A percentile compares a stretch with the other conserved stretches of the same genome.
phyloP scores from a whole-genome alignment of 73 alveolate genomes.

The Tetrahymena elliotti region DNA sequence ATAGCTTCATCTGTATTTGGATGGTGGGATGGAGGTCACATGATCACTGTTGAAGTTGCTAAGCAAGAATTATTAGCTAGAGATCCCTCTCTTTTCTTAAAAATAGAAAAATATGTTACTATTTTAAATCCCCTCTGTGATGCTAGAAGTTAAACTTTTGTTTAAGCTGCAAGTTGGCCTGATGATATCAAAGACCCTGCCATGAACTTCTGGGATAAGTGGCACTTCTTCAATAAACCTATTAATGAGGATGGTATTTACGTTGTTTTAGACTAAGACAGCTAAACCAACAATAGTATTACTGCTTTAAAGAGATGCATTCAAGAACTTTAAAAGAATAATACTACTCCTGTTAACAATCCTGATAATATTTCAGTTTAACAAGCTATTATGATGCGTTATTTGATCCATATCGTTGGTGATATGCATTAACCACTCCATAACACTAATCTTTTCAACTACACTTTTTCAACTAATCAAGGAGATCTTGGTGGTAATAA shows the following conservation, averaged over 20 bases:
- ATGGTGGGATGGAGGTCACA: slow-evolving; percentile 45
- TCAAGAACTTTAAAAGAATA: not conserved
- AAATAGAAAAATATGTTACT: slow-evolving; percentile 3
- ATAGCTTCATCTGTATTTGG: not conserved
- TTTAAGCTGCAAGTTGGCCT: slow-evolving; percentile 62
- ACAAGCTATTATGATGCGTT: slow-evolving; percentile 45
- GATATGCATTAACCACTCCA: slow-evolving; percentile 79
- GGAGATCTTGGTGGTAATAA: slow-evolving; percentile 71
- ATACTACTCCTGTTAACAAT: not conserved
- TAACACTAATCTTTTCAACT: slow-evolving; percentile 42
- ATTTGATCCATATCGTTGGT: slow-evolving; percentile 65
- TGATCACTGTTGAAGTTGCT: slow-evolving; percentile 36
- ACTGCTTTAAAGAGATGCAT: not conserved
- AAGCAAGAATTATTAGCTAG: slow-evolving; percentile 2
- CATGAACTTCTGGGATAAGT: slow-evolving; percentile 27
- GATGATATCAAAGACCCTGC: slow-evolving; percentile 65
- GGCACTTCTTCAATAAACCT: slow-evolving; percentile 64
- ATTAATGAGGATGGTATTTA: slow-evolving; percentile 11
- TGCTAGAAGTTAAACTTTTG: slow-evolving; percentile 53
- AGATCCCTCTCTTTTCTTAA: not conserved
- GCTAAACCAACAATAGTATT: not conserved
- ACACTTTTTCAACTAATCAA: slow-evolving; percentile 35
- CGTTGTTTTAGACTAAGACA: not conserved
- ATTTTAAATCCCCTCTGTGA: slow-evolving; percentile 21
- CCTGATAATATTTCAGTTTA: not conserved